phyloP scores from a whole-genome alignment of 345 rosid genomes.

The Sisymbrium altissimum region DNA sequence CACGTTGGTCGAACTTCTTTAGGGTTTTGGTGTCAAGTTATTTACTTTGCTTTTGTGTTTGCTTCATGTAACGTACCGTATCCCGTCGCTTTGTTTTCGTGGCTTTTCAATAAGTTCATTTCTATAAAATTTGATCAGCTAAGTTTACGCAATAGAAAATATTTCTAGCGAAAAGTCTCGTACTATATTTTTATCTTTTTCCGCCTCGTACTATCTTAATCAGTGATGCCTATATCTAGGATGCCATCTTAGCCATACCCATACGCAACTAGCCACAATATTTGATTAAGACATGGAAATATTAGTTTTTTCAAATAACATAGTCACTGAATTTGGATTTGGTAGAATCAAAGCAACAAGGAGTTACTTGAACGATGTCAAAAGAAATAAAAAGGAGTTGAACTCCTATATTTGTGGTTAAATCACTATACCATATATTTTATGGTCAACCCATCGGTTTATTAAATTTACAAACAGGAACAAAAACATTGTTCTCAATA shows the following conservation, averaged over 20 bases:
- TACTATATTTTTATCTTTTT: not conserved
- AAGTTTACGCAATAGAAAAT: not conserved
- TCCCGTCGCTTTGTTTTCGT: not conserved
- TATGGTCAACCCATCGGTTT: not conserved
- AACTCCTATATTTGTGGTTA: too few species aligned
- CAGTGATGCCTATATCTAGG: not conserved
- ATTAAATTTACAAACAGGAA: not conserved
- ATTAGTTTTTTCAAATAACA: not conserved
- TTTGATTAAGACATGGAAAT: not conserved
- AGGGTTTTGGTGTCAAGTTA: slow-evolving; percentile 11
- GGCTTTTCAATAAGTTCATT: not conserved
- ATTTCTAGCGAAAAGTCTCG: not conserved
- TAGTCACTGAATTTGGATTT: not conserved
- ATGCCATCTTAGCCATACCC: not conserved
- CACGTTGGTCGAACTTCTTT: slow-evolving; percentile 23
- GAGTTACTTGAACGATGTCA: not conserved
- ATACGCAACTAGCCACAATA: not conserved
- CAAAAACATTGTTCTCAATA: not conserved
- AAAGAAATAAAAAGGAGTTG: too few species aligned
- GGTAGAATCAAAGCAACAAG: not conserved
- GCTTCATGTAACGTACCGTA: slow-evolving; percentile 17
- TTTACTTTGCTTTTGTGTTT: not conserved
- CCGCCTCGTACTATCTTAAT: not conserved
- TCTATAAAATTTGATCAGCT: slow-evolving; percentile 11
- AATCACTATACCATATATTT: too few species aligned